Conservation (phyloP, 2,329 filamentous ascomycete species). For the Talaromyces albobiverticillius region DNA sequence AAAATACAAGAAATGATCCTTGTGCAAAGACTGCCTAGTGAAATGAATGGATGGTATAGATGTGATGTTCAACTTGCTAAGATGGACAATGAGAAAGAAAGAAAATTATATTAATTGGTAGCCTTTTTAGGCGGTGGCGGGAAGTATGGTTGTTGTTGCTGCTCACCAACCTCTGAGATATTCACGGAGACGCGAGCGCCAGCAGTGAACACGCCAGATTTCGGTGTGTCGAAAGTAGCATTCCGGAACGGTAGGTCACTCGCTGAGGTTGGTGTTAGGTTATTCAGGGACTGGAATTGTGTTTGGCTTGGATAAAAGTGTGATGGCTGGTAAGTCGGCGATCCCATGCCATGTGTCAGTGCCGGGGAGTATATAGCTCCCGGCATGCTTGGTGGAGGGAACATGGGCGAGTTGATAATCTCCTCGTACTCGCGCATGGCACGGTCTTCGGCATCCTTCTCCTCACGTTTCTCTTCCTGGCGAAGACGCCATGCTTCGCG, state of each 20-base stretch:
- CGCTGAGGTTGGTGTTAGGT: conserved; percentile 14
- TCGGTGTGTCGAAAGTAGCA: conserved; percentile 14
- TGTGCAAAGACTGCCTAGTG: neutral
- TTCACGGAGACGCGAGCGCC: conserved; percentile 7
- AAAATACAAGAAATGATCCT: too few relatives aligned
- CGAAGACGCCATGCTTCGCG: conserved; percentile 30
- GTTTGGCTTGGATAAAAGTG: conserved; percentile 5
- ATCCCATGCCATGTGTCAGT: neutral
- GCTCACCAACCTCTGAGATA: neutral
- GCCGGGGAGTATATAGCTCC: conserved; percentile 20
- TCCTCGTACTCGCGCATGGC: conserved; percentile 24
- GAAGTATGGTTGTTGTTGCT: conserved; percentile 36
- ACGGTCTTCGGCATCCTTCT: conserved; percentile 39
- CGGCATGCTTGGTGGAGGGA: conserved; percentile 29
- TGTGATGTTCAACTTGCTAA: neutral
- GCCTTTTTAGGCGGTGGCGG: conserved; percentile 44
- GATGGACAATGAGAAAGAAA: neutral
- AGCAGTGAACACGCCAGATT: neutral
- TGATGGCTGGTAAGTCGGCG: conserved; percentile 2
- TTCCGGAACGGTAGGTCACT: conserved; percentile 40
- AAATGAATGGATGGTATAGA: neutral
- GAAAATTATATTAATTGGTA: conserved; percentile 8
- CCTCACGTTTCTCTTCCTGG: conserved; percentile 34
- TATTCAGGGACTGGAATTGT: conserved; percentile 11
- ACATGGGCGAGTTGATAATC: conserved; percentile 37